These are phyloP conservation scores for Primulina eburnea DNA, from an alignment of 257 asterid genomes.

Conservation along the genomic window DNA sequence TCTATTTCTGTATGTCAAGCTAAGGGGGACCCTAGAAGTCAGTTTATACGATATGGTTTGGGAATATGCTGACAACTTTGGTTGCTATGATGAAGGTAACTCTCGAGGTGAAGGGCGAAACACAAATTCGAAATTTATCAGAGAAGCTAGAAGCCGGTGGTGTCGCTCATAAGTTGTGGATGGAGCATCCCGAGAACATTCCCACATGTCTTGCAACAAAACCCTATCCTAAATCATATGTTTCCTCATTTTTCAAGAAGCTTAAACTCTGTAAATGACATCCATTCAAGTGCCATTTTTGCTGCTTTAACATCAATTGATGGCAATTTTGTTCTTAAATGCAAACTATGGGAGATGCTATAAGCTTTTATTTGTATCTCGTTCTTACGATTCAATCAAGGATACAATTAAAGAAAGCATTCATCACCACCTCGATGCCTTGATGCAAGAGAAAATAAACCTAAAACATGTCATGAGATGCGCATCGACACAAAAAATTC, in stretches of 20 bases:
- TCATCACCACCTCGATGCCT: too few relatives aligned
- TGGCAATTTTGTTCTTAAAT: not conserved
- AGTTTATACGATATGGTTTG: not conserved
- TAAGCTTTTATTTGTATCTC: not conserved
- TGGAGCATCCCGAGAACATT: conserved; percentile 87
- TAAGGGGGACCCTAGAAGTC: too few relatives aligned
- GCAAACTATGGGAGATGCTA: not conserved
- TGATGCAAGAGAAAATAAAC: too few relatives aligned
- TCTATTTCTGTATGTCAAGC: too few relatives aligned
- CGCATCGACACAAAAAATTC: too few relatives aligned
- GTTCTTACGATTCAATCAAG: not conserved
- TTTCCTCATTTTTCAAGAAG: conserved; percentile 75
- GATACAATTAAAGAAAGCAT: too few relatives aligned
- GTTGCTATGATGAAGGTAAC: conserved; percentile 56
- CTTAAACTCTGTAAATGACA: conserved; percentile 88
- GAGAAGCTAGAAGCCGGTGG: conserved; percentile 67
- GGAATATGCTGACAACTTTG: not conserved
- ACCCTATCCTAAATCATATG: conserved; percentile 80
- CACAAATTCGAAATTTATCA: conserved; percentile 65
- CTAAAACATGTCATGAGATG: too few relatives aligned
- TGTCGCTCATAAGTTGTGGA: conserved; percentile 84
- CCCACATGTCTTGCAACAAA: conserved; percentile 91
- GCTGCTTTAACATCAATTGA: not conserved
- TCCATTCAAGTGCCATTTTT: conserved; percentile 13
- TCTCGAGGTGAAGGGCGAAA: conserved; percentile 87